These are phyloP conservation scores for Diaporthe sp. DNA, from an alignment of 2,329 filamentous ascomycete genomes.

Conservation along the genomic window DNA sequence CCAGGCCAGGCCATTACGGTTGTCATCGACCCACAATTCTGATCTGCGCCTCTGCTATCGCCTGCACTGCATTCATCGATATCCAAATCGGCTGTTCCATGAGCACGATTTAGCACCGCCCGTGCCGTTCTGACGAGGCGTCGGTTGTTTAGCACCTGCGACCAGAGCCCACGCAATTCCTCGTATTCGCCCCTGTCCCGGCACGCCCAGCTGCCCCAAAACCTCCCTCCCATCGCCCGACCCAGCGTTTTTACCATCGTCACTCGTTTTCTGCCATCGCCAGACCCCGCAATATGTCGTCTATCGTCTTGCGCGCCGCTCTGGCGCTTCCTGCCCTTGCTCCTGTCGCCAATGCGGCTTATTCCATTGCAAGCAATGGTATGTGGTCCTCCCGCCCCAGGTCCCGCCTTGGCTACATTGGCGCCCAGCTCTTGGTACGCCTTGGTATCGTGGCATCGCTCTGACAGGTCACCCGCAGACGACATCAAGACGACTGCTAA, in stretches of 20 bases:
- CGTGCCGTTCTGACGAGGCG: slow-evolving; percentile 15
- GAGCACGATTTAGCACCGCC: slow-evolving; percentile 13
- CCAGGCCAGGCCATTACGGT: slow-evolving; percentile 10
- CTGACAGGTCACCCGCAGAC: slow-evolving; percentile 49
- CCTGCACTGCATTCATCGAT: slow-evolving; percentile 1
- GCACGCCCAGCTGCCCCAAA: background rate
- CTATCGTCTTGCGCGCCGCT: slow-evolving; percentile 33
- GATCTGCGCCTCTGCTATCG: slow-evolving; percentile 1
- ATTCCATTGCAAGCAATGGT: slow-evolving; percentile 37
- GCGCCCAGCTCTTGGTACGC: slow-evolving; percentile 14
- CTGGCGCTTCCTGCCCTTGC: slow-evolving; percentile 36
- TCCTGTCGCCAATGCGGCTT: slow-evolving; percentile 32
- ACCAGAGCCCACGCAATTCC: slow-evolving; percentile 13
- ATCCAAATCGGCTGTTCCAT: slow-evolving; percentile 8
- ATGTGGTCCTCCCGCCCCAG: slow-evolving; percentile 11
- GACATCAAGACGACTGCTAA: slow-evolving; percentile 62
- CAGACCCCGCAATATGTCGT: slow-evolving; percentile 26
- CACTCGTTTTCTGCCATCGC: slow-evolving; percentile 31
- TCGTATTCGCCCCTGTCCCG: slow-evolving; percentile 12
- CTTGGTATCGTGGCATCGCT: slow-evolving; percentile 12
- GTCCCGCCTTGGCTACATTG: slow-evolving; percentile 17
- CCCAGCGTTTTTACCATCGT: background rate
- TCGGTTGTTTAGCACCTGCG: slow-evolving; percentile 8
- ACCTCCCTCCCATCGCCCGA: background rate
- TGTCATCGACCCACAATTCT: slow-evolving; percentile 23